Evolutionary conservation across 768 basidiomycete species (phyloP), one percentile per base, ranked within the genome.

Genomic region (Collybia sp.): DNA sequence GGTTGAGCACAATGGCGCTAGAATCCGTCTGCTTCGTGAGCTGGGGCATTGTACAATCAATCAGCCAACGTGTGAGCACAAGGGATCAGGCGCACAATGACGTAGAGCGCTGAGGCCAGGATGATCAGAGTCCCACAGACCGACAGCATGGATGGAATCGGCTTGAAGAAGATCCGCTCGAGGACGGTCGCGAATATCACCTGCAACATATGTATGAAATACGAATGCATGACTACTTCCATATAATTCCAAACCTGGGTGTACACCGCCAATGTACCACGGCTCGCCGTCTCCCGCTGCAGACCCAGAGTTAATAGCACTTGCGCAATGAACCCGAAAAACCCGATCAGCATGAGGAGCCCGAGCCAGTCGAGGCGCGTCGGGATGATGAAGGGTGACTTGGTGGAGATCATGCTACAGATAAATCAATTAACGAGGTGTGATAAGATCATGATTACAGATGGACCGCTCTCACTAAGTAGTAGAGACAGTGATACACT

Each of bases 311-410:
- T 50, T 6, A 50, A 43, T 13, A 18, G 33, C 11, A 34, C 30
- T 71, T 83, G 79, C 0, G 73, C 77, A 13, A 66, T 46, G 51
- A 80, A 79, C 1, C 79, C 79, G 42, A 77, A 70, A 1, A 79
- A 42, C 3, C 79, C 76, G 18, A 81, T 79, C 59, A 78, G 61
- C 13, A 70, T 40, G 11, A 81, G 60, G 34, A 81, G 62, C 1
- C 58, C 53, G 5, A 79, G 39, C 77, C 76, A 79, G 34, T 69
- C 68, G 5, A 62, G 43, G 4, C 62, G 58, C 12, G 63, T 70
- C 1, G 80, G 80, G n/a, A 81, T 50, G 8, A 80, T 58, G 12
- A 79, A 35, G 0, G 66, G 68, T 2, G 68, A 63, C 19, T 64
- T 60, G 35, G 67, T 63, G 9, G 65, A 50, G 9, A 69, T 44